Base-by-base conservation (phyloP, 2,329 filamentous ascomycete species). In the Alternaria rosae region DNA sequence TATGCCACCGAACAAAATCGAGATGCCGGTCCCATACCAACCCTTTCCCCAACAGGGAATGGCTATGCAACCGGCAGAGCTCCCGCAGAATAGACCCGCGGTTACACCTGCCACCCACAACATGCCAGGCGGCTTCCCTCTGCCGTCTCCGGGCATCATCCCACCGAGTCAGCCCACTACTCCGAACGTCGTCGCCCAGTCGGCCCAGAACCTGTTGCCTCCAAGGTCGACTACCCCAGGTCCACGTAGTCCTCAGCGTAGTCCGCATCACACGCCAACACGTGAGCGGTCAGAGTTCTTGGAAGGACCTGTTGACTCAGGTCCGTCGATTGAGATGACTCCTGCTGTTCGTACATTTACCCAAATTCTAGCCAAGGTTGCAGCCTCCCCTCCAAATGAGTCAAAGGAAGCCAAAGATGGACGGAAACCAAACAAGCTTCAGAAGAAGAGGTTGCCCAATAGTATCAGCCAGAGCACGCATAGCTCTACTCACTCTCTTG, bases 391-490 rank as follows among this genome's bases (percentile, higher is more conserved):
- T 87, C 96, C 38, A 91, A 86, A 88, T 43, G 85, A 81, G 3
- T 35, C 30, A 3, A 68, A 70, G 53, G 85, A 81, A 4, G 25
- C 26, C 0, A 68, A 70, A 54, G 70, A 73, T 6, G 75, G 74
- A 9, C 87, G 92, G 47, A 91, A 90, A 75, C 92, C 93, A 0
- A 97, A 97, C 74, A 97, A 97, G 79, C 83, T 99, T 54, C 91
- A 91, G 78, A 98, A 98, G 84, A 97, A 92, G 64, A 68, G 65
- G 79, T 86, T 89, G n/a, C 83, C 91, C 57, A 90, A 92, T 0
- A 90, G 92, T 73, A 81, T 91, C 21, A 94, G 93, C 70, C 90
- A 90, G 20, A 97, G 94, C 76, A 94, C 94, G 0, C 93, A 97
- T 67, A 97, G 94, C 75, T 98, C 95, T 15, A 91, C 88, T 7